Evolutionary conservation across 2,329 filamentous ascomycete genomes (phyloP), one percentile per base, ranked within the genome.

Genomic region (Ilyonectria mors-panacis): DNA sequence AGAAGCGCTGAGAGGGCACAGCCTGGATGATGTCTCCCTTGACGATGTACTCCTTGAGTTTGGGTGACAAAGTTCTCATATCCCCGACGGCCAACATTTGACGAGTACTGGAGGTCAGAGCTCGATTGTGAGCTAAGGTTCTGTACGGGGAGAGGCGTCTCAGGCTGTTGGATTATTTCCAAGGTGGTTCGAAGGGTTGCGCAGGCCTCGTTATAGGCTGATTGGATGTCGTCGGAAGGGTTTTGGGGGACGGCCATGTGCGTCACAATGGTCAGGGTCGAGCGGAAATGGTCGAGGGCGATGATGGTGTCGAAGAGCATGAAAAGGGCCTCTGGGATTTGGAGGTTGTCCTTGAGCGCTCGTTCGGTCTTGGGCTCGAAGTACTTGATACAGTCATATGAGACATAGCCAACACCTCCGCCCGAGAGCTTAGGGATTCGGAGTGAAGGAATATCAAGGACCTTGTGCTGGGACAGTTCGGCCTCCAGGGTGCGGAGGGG

Each of bases 311-410:
- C 93, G 81, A 94, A 98, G 15, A 99, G 87, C 94, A 98, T 98
- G 80, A 99, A 98, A 33, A 98, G 85, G 66, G 94, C 95, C 85
- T 99, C 96, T 0, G 96, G 96, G 47, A 98, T 93, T 67, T 92
- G 85, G 23, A 98, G 87, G 33, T 97, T 88, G 81, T 99, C 96
- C 81, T 96, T 92, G 85, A 98, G 90, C 3, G 94, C 90, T 56
- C 94, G 89, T 28, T 91, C 91, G n/a, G 96, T 98, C 87, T 95
- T 97, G 68, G 96, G 96, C 85, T 99, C 96, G 75, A 99, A 99
- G 83, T 98, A 98, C 78, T 92, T 91, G 76, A 99, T 94, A 81
- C 96, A 99, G 80, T 99, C 96, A 78, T 99, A 99, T 59, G 95
- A 95, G 6, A 98, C 94, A 80, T 98, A 99, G 66, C 96, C 96